A percentile compares a stretch with the other conserved stretches of the same genome.
Evolutionary conservation across 2,329 filamentous ascomycete species (phyloP).

Genomic region (Keithomyces neogunnii): DNA sequence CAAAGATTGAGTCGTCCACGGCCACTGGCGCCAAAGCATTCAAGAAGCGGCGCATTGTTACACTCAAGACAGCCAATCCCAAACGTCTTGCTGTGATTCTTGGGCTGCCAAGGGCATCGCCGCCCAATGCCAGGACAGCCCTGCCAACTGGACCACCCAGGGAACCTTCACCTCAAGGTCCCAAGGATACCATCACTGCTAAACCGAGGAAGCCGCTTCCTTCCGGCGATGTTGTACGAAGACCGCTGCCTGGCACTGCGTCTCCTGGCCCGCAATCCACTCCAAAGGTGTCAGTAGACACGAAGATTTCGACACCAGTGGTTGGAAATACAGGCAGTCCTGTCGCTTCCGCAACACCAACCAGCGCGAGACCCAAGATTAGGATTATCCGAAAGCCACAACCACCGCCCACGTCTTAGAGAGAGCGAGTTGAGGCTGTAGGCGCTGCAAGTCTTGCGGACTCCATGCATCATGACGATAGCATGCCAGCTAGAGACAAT

Average conservation of each 20-base stretch:
- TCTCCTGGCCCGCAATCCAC: conserved; percentile 15
- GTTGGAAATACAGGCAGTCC: conserved; percentile 16
- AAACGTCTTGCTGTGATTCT: conserved; percentile 26
- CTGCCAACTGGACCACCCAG: conserved; percentile 22
- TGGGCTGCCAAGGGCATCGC: conserved; percentile 16
- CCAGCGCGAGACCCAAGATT: conserved; percentile 24
- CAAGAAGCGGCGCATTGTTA: conserved; percentile 28
- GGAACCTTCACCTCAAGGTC: conserved; percentile 14
- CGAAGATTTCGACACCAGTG: conserved; percentile 12
- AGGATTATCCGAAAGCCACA: conserved; percentile 29
- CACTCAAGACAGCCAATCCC: conserved; percentile 25
- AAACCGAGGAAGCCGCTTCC: conserved; percentile 30
- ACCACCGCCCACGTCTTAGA: conserved; percentile 13
- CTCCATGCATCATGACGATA: not conserved
- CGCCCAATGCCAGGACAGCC: conserved; percentile 19
- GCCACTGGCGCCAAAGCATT: conserved; percentile 11
- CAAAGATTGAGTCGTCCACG: conserved; percentile 20
- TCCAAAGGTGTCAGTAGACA: conserved; percentile 18
- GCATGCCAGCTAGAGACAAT: not conserved
- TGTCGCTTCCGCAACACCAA: conserved; percentile 14
- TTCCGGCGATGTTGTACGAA: conserved; percentile 19
- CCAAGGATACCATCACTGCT: conserved; percentile 22
- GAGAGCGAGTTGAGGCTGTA: not conserved
- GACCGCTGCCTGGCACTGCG: conserved; percentile 23
- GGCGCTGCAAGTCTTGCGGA: not conserved